A percentile compares a stretch with the other conserved stretches of the same genome.
These are phyloP conservation scores for Thelonectria olida DNA, from an alignment of 2,329 filamentous ascomycete species.

Conservation along the genomic window DNA sequence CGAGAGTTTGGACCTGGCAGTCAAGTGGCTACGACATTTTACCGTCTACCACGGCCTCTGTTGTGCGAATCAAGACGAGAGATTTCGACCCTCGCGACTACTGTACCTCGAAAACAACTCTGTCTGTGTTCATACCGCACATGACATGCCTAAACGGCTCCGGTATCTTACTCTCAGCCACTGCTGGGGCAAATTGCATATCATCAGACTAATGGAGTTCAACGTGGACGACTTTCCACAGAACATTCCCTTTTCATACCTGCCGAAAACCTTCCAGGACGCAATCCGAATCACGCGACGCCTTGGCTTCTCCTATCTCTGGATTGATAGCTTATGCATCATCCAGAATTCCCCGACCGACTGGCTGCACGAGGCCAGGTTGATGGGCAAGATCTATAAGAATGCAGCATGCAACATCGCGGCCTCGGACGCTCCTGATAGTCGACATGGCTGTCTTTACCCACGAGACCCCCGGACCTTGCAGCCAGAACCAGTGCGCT, in stretches of 20 bases:
- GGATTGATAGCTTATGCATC: slow-evolving; percentile 11
- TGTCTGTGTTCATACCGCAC: background rate
- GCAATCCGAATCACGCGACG: background rate
- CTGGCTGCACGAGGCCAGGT: slow-evolving; percentile 2
- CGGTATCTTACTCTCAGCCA: slow-evolving; percentile 1
- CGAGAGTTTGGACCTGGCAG: background rate
- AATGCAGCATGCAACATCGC: background rate
- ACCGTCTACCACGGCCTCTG: background rate
- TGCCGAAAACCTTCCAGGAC: slow-evolving; percentile 5
- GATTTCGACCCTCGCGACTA: background rate
- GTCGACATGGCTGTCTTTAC: background rate
- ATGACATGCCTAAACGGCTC: background rate
- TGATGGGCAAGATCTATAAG: slow-evolving; percentile 9
- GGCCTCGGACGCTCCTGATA: background rate
- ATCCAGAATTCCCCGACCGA: slow-evolving; percentile 3
- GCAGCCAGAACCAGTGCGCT: background rate
- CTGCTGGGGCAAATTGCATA: background rate
- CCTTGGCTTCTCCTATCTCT: background rate
- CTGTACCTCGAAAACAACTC: background rate
- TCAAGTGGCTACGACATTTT: background rate
- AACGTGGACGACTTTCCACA: background rate
- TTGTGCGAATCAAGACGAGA: background rate
- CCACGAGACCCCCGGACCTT: background rate
- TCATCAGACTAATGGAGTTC: background rate
- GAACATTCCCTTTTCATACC: background rate